Base-by-base conservation (phyloP, 2,329 filamentous ascomycete genomes). In the Colletotrichum lupini region DNA sequence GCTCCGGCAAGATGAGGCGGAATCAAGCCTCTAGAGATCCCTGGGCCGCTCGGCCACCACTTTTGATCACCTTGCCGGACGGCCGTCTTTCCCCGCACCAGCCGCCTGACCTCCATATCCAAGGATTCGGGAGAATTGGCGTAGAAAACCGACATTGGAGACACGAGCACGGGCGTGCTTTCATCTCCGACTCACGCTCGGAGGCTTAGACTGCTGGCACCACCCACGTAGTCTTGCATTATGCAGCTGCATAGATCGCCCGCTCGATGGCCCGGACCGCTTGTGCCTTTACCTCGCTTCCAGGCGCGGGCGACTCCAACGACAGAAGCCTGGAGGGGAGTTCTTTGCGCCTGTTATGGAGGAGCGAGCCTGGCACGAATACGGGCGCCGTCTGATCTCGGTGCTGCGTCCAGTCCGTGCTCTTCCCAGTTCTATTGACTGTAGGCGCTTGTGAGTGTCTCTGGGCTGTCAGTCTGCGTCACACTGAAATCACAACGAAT, bases 331-430 rank as follows among this genome's bases (percentile, higher is more conserved):
- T 22, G 11, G 28, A 53, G 28, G 42, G 28, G 26, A 35, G 12
- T 11, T 14, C 19, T 16, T 4, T 63, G 32, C 32, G 37, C 60
- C 42, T 49, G 2, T 53, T 63, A 28, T 35, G 46, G 32, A 26
- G 24, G 28, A 63, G n/a, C 24, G 14, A 63, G 49, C 37, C 60
- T 28, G 30, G 42, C 46, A 7, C 28, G 5, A 30, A 35, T 53
- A 35, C 60, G 60, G 60, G 28, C 59, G 42, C 59, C 60, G 46
- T 63, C 60, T 53, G 46, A 53, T 63, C 26, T 63, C 28, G 26
- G 28, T 16, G 28, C 60, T 53, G 46, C 46, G 60, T 22, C 46
- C 46, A 32, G 60, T 63, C 60, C 42, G 60, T 63, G 60, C 60
- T 12, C 28, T 14, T 32, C 28, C 19, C 28, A 52, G 28, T 35